These are phyloP conservation scores for Delonix regia DNA, from an alignment of 306 rosid species.

Conservation along the genomic window DNA sequence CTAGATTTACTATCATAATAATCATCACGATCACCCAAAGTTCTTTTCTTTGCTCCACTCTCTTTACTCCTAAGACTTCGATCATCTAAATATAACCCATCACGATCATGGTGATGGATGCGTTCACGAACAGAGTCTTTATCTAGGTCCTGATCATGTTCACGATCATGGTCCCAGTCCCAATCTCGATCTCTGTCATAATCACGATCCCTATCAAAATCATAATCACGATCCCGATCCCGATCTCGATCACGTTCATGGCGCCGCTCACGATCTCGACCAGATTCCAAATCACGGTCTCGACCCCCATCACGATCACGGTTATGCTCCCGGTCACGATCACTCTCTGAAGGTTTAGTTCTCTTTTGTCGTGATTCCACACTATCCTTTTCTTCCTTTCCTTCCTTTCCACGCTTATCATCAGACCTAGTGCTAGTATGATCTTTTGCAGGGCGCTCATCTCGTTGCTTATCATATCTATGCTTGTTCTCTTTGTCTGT, in stretches of 20 bases:
- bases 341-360: slow-evolving; percentile 66
- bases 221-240: slow-evolving; percentile 56
- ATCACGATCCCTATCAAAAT: slow-evolving; percentile 62
- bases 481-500: slow-evolving; percentile 75
- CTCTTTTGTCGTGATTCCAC: slow-evolving; percentile 72
- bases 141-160: slow-evolving; percentile 54
- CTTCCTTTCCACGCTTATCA: slow-evolving; percentile 77
- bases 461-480: slow-evolving; percentile 74
- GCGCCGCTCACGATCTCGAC: slow-evolving; percentile 51
- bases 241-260: slow-evolving; percentile 43
- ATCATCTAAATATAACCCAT: slow-evolving; percentile 73
- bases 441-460: slow-evolving; percentile 70
- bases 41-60: slow-evolving; percentile 78
- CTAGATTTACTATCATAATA: slow-evolving; percentile 66
- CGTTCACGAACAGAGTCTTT: slow-evolving; percentile 52
- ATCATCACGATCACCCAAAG: slow-evolving; percentile 81
- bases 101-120: slow-evolving; percentile 55
- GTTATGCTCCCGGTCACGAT: slow-evolving; percentile 41
- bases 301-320: slow-evolving; percentile 21
- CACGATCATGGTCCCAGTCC: slow-evolving; percentile 58
- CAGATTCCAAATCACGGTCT: slow-evolving; percentile 40
- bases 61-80: slow-evolving; percentile 67
- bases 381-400: slow-evolving; percentile 73
- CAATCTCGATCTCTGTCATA: slow-evolving; percentile 60
- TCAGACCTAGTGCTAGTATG: slow-evolving; percentile 65